Conservation (phyloP, 495 filamentous ascomycete species). For the Talaromyces stipitatus region DNA sequence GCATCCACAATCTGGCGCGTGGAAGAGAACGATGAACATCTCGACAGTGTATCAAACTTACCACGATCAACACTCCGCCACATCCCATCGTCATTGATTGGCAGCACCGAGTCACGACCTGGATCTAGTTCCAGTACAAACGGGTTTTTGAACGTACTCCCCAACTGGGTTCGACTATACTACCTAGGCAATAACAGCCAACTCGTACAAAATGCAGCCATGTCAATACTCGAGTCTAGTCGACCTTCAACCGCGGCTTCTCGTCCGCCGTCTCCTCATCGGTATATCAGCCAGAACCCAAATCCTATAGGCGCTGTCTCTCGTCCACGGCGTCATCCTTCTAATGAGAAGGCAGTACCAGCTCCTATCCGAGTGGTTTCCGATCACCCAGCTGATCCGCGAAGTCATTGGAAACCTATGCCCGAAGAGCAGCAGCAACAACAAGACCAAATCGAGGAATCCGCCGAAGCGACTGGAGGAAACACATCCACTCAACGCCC, state of each 20-base stretch:
- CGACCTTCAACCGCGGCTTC: constrained; percentile 6
- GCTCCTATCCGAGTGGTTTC: constrained; percentile 9
- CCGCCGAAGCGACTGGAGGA: neutral
- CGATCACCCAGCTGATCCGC: constrained; percentile 35
- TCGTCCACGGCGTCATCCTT: constrained; percentile 44
- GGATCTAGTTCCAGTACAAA: constrained; percentile 41
- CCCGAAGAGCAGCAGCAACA: constrained; percentile 10
- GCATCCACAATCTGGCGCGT: constrained; percentile 42
- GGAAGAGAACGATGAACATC: constrained; percentile 31
- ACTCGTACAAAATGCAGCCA: constrained; percentile 17
- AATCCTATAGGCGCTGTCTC: constrained; percentile 26
- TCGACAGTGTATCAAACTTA: constrained; percentile 35
- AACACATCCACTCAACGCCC: neutral
- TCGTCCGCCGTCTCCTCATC: constrained; percentile 6
- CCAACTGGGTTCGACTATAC: constrained; percentile 41
- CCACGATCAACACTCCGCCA: constrained; percentile 22
- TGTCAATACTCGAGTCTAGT: constrained; percentile 26
- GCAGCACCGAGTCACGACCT: neutral
- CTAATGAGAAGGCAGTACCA: constrained; percentile 12
- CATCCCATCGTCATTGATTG: constrained; percentile 2
- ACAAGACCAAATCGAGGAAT: constrained; percentile 3
- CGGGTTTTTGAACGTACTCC: constrained; percentile 47
- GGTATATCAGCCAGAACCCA: constrained; percentile 1
- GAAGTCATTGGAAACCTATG: constrained; percentile 33
- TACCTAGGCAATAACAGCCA: constrained; percentile 34